phyloP scores from a whole-genome alignment of 306 rosid genomes.

The Hippophae rhamnoides region DNA sequence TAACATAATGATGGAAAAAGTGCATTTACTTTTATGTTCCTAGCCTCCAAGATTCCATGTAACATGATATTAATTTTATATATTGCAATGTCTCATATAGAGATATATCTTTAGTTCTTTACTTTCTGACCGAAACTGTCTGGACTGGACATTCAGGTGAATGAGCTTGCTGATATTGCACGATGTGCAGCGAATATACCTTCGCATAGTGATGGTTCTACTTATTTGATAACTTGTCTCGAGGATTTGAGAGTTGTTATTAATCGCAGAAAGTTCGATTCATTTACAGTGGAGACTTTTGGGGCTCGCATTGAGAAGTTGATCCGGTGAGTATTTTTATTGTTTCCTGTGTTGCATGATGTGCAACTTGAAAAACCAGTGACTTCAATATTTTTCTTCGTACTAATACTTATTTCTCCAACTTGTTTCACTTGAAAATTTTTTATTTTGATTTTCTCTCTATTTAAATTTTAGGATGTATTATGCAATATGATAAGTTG shows the following conservation, averaged over 20 bases:
- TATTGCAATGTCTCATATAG: no score
- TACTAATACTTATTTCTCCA: no score
- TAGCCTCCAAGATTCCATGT: no score
- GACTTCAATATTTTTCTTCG: no score
- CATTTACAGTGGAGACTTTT: conserved; percentile 84
- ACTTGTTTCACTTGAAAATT: no score
- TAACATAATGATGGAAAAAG: no score
- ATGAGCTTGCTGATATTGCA: conserved; percentile 89
- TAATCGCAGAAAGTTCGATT: conserved; percentile 70
- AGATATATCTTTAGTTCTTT: no score
- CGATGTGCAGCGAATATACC: conserved; percentile 76
- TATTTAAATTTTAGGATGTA: not conserved
- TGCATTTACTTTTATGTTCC: no score
- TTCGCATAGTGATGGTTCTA: conserved; percentile 68
- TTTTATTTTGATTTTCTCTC: no score
- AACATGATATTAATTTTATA: no score
- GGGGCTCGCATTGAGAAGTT: conserved; percentile 93
- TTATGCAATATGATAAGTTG: conserved; percentile 15
- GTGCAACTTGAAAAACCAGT: not conserved
- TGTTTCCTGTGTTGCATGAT: conserved; percentile 9
- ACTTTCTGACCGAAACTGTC: conserved; percentile 11
- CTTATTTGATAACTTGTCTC: conserved; percentile 68
- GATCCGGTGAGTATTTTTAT: conserved; percentile 54
- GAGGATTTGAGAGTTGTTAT: conserved; percentile 83
- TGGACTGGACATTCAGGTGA: conserved; percentile 48